phyloP scores from a whole-genome alignment of 129 eudicot genomes.

The Cynara cardunculus region DNA sequence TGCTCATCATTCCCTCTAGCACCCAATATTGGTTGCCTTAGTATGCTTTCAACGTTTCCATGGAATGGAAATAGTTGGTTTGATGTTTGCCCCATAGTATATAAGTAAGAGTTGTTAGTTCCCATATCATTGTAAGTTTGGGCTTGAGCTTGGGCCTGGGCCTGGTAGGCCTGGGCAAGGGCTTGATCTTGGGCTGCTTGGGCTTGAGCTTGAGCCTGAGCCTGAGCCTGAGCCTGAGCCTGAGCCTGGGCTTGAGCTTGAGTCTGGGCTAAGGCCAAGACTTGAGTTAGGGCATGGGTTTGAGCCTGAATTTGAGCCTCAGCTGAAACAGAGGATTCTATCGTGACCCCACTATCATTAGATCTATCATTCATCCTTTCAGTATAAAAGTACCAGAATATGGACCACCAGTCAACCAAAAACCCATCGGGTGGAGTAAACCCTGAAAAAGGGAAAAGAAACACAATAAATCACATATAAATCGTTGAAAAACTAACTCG shows the following conservation, averaged over 20 bases:
- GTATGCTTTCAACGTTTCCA: background rate
- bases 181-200: no score
- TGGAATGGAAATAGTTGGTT: background rate
- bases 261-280: background rate
- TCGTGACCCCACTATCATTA: background rate
- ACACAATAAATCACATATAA: background rate
- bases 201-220: no score
- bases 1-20: constrained; percentile 1
- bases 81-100: background rate
- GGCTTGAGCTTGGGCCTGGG: background rate
- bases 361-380: background rate
- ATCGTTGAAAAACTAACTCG: background rate
- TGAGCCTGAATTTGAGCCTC: background rate
- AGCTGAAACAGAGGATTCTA: background rate
- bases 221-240: background rate
- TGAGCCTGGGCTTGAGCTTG: background rate
- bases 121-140: background rate
- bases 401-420: background rate
- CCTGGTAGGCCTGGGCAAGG: background rate
- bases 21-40: background rate
- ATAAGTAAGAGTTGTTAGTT: background rate
- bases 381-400: background rate
- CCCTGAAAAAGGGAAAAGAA: constrained; percentile 13
- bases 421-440: background rate
- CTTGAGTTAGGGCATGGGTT: background rate